Evolutionary conservation across 495 filamentous ascomycete genomes (phyloP), one percentile per base, ranked within the genome.

Genomic region (Penicillium diatomitis): DNA sequence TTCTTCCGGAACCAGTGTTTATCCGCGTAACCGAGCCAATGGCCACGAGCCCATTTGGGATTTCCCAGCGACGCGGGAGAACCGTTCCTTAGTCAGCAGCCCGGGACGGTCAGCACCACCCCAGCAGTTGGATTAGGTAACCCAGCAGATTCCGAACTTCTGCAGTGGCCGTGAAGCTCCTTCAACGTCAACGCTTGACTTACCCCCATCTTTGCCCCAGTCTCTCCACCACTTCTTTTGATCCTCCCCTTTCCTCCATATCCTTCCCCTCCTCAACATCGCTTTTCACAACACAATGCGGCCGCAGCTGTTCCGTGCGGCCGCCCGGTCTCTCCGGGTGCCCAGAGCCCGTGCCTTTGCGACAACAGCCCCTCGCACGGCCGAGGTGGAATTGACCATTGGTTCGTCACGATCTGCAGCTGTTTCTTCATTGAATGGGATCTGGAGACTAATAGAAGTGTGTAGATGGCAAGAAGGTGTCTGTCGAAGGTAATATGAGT

Each of bases 351-450:
- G 87, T 68, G 69, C 82, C 59, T 92, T 96, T 78, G 78, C 81
- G 64, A 81, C 84, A 54, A 86, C 86, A 55, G 55, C 78, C 46
- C 76, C 70, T 67, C 80, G 86, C 63, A 75, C 75, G 54, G 89
- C 90, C 49, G 89, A 96, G 77, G 90, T 96, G 59, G 87, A 95
- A 80, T 83, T 96, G 61, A 96, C 90, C 56, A 82, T 96, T 75
- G 89, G 88, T 92, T 73, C 59, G 85, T 64, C 46, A 2, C 42
- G 12, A 31, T 46, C 46, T 45, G 41, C 57, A 53, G 35, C 32
- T 27, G 9, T 60, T 74, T 52, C 71, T 64, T 42, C 7, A 27
- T 32, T n/a, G 20, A 20, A 7, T 36, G 27, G 33, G 11, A 4
- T 29, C 31, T 43, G 7, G 35, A 39, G 41, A 28, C 46, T 55